Percentiles rank a stretch among this genome's conserved stretches.
phyloP scores from a whole-genome alignment of 768 basidiomycete species.

The Dictyophora rubrovolvata region DNA sequence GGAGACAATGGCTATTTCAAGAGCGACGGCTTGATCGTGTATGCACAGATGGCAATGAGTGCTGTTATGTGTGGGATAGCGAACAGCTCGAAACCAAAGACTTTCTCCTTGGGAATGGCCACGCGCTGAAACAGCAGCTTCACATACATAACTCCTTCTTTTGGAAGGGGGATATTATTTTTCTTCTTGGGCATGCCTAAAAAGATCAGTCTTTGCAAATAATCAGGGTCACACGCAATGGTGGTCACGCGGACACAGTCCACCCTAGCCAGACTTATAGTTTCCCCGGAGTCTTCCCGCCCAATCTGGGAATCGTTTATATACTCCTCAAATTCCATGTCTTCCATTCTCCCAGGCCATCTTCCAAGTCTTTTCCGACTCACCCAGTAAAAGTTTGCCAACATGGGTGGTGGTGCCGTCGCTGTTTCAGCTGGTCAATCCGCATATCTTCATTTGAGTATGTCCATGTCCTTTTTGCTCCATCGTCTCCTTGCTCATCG shows the following conservation, averaged over 20 bases:
- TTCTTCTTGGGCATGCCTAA: not conserved
- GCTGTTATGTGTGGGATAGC: too few relatives aligned
- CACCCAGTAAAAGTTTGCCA: conserved; percentile 14
- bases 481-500: conserved; percentile 20
- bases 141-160: not conserved
- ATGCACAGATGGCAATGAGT: too few relatives aligned
- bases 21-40: too few relatives aligned
- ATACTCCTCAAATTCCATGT: conserved; percentile 1
- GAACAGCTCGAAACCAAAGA: too few relatives aligned
- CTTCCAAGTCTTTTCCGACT: not conserved
- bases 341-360: conserved; percentile 2
- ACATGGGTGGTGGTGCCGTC: conserved; percentile 46
- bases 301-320: not conserved
- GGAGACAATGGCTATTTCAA: too few relatives aligned
- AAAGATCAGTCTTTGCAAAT: not conserved
- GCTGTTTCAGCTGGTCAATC: conserved; percentile 12
- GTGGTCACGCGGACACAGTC: not conserved
- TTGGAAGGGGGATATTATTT: not conserved
- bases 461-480: not conserved
- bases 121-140: too few relatives aligned
- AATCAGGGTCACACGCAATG: not conserved
- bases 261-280: not conserved
- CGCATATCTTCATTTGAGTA: conserved; percentile 3
- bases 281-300: not conserved
- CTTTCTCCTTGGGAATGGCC: too few relatives aligned